phyloP scores from a whole-genome alignment of 192 early-diverging fungal species.

The Umbelopsis sp. region DNA sequence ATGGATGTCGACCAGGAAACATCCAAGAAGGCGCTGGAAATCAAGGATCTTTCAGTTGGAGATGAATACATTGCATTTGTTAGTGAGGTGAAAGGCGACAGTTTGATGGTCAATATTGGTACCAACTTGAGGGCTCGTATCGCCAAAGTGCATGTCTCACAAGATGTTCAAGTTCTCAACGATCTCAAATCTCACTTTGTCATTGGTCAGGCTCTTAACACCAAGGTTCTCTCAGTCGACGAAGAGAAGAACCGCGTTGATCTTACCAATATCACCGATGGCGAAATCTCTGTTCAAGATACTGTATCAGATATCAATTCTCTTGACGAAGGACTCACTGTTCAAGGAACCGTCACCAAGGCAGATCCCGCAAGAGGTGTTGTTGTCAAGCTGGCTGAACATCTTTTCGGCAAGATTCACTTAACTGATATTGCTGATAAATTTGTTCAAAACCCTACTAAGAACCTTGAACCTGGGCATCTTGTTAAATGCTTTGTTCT shows the following conservation, averaged over 20 bases:
- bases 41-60: conserved; percentile 39
- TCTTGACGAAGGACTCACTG: conserved; percentile 54
- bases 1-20: conserved; percentile 16
- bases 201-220: conserved; percentile 32
- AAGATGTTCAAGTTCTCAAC: conserved; percentile 22
- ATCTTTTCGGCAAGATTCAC: conserved; percentile 60
- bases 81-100: conserved; percentile 33
- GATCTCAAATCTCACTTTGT: conserved; percentile 24
- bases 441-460: conserved; percentile 46
- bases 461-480: conserved; percentile 64
- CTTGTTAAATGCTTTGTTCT: conserved; percentile 78
- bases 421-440: conserved; percentile 60
- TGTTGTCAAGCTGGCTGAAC: conserved; percentile 55
- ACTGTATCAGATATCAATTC: conserved; percentile 41
- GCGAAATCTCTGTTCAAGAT: conserved; percentile 1
- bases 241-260: conserved; percentile 22
- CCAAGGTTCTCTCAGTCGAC: conserved; percentile 27
- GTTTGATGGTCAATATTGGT: conserved; percentile 27
- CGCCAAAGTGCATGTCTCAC: conserved; percentile 31
- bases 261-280: conserved; percentile 15
- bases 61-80: conserved; percentile 50
- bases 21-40: conserved; percentile 23
- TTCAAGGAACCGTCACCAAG: conserved; percentile 56
- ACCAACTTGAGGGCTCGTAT: conserved; percentile 26
- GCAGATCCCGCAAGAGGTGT: conserved; percentile 49